Evolutionary conservation across 2,329 filamentous ascomycete genomes (phyloP).

Genomic region (Chaetomium globosum): DNA sequence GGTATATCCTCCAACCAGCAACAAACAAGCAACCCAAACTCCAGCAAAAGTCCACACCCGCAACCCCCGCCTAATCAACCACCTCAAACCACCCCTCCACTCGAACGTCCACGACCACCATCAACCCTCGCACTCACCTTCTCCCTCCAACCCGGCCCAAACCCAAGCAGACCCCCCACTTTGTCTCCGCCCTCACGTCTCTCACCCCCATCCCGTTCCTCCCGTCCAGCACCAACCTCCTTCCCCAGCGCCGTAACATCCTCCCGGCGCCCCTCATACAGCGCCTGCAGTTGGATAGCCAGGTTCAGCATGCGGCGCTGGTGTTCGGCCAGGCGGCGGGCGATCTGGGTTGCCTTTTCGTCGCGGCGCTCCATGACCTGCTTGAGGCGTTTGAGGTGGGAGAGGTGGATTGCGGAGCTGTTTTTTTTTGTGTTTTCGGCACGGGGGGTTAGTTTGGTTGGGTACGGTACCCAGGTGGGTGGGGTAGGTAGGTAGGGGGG

Average conservation of each 20-base stretch:
- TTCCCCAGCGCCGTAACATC: constrained; percentile 26
- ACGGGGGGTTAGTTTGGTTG: not conserved
- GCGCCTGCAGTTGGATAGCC: constrained; percentile 30
- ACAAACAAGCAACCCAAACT: not conserved
- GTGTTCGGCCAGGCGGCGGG: constrained; percentile 29
- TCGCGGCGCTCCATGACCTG: constrained; percentile 32
- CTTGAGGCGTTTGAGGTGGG: constrained; percentile 26
- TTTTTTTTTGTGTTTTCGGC: not conserved
- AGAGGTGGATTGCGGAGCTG: constrained; percentile 27
- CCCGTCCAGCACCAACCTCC: not conserved
- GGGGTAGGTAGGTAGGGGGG: not conserved
- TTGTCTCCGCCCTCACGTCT: not conserved
- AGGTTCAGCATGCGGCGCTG: constrained; percentile 32
- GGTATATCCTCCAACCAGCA: constrained; percentile 15
- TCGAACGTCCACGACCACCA: not conserved
- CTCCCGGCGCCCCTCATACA: constrained; percentile 31
- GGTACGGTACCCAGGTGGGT: no score
- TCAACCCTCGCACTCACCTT: not conserved
- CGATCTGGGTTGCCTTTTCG: constrained; percentile 25
- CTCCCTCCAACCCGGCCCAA: not conserved
- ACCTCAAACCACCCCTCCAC: not conserved
- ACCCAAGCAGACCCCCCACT: not conserved
- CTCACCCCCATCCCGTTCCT: not conserved
- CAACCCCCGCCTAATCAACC: not conserved
- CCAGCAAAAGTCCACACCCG: not conserved